phyloP scores from a whole-genome alignment of 2,329 filamentous ascomycete species.

The Cercospora sp. region DNA sequence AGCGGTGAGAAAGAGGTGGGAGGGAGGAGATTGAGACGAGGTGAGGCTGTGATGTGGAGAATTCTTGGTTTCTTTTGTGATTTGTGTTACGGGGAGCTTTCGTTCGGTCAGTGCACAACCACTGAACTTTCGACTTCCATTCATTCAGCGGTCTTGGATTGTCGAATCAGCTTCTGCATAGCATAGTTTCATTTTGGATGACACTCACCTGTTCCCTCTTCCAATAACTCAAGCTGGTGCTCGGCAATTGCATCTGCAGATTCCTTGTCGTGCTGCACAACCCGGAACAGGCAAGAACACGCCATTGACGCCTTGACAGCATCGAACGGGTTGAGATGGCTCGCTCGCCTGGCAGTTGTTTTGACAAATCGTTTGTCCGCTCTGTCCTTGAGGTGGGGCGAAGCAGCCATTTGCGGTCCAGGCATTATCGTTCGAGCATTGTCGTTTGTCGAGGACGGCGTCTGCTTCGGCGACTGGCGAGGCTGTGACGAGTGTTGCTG shows the following conservation, averaged over 20 bases:
- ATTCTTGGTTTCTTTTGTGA: background rate
- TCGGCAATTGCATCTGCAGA: conserved; percentile 2
- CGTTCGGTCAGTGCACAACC: background rate
- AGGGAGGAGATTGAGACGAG: background rate
- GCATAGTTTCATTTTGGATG: background rate
- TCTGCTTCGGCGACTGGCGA: background rate
- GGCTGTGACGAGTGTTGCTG: background rate
- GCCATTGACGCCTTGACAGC: conserved; percentile 1
- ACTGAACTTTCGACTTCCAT: too few relatives aligned
- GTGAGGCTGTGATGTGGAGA: background rate
- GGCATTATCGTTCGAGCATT: conserved; percentile 2
- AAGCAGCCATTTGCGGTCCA: background rate
- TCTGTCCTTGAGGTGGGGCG: background rate
- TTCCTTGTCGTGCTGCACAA: background rate
- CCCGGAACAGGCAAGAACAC: conserved; percentile 5
- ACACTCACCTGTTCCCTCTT: background rate
- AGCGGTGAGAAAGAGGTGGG: background rate
- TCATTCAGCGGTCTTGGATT: too few relatives aligned
- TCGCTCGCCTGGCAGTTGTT: background rate
- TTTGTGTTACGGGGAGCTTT: background rate
- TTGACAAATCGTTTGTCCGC: conserved; percentile 1
- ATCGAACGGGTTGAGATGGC: background rate
- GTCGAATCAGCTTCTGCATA: background rate
- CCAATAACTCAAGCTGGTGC: background rate
- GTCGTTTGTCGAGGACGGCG: background rate